Conservation (phyloP, 805 yeast species). For the Wickerhamomyces queroliae region DNA sequence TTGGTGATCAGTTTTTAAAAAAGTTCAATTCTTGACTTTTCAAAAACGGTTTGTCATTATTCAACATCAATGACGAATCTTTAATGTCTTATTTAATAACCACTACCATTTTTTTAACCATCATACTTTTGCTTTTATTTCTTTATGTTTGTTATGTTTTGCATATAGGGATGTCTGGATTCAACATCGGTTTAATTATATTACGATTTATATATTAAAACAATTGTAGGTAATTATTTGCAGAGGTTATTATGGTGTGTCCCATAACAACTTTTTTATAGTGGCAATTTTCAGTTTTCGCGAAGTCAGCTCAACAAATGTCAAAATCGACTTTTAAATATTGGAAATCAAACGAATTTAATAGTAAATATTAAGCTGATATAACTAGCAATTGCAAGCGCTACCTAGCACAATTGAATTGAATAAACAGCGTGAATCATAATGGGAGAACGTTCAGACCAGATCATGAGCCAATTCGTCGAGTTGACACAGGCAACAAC, state of each 20-base stretch:
- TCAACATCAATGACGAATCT: slow-evolving; percentile 16
- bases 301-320: background rate
- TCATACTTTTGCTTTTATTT: slow-evolving; percentile 8
- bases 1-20: slow-evolving; percentile 7
- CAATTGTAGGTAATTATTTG: too few species aligned
- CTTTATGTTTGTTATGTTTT: slow-evolving; percentile 19
- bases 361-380: too few species aligned
- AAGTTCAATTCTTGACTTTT: slow-evolving; percentile 5
- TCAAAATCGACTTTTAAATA: background rate
- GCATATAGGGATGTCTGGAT: slow-evolving; percentile 28
- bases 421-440: background rate
- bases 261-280: too few species aligned
- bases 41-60: slow-evolving; percentile 10
- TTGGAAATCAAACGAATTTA: too few species aligned
- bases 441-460: background rate
- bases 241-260: too few species aligned
- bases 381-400: too few species aligned
- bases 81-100: slow-evolving; percentile 4
- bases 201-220: too few species aligned
- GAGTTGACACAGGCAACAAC: slow-evolving; percentile 17
- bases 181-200: slow-evolving; percentile 38
- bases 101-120: background rate
- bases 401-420: too few species aligned
- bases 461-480: slow-evolving; percentile 9
- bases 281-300: too few species aligned